Base-by-base conservation (phyloP, 305 asterid genomes). In the Rubia peregrina region DNA sequence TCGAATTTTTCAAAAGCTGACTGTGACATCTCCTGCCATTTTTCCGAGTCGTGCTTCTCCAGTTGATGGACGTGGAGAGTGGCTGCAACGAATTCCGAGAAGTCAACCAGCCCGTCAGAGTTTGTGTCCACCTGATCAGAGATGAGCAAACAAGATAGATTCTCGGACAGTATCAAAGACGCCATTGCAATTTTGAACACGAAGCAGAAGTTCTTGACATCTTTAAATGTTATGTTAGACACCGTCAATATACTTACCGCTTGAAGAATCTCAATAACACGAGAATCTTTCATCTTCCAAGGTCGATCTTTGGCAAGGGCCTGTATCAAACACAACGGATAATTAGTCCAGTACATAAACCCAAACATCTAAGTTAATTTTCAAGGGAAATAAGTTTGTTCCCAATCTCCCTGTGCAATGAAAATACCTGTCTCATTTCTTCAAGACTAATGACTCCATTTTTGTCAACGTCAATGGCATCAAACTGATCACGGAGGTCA, bases 271-370 rank as follows among this genome's bases (percentile, higher is more conserved):
- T 91, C 98, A 70, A 83, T 78, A 79, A 94, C 99, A 43, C 96
- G 85, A 0, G 98, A 86, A 57, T 94, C 98, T 86, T 88, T 94
- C 92, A 89, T 85, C 83, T 86, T 88, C 99, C 99, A 94, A 7
- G 99, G 99, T 71, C 88, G 90, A 79, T 94, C 99, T 85, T 91
- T 91, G 72, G 90, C 98, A 83, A 95, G 83, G 55, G 99, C 99
- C 99, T 94, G 74, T 42, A 55, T 36, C 43, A 61, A 48, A 65
- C 69, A 53, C 36, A 53, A 36, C 5, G 44, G 26, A 68, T 17
- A 36, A 67, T 16, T 21, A 43, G 56, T 26, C 30, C 30, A 26
- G 30, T 26, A 26, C 30, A 26, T 26, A 26, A 26, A 26, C 30
- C 30, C 30, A 26, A 0, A 26, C 1, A 26, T 26, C 30, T 26